Percentiles rank a stretch among this genome's conserved stretches.
Conservation (phyloP, 768 basidiomycete genomes). For the Trametes maxima region DNA sequence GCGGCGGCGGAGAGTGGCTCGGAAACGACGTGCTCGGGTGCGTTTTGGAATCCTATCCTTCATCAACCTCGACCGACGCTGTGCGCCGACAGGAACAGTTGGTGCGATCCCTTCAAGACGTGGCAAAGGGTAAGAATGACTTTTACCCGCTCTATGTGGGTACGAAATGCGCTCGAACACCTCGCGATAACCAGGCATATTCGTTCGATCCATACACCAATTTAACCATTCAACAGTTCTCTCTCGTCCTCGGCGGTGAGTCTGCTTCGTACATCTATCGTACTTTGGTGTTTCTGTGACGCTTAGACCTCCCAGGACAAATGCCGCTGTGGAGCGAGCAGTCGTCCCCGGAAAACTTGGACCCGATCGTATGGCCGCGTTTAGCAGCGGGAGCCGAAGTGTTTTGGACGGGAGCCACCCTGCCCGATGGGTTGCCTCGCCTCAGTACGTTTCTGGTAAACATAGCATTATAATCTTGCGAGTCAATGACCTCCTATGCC, state of each 20-base stretch:
- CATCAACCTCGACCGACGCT: background rate
- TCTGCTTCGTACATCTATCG: slow-evolving; percentile 55
- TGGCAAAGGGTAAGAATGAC: slow-evolving; percentile 64
- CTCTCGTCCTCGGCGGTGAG: slow-evolving; percentile 68
- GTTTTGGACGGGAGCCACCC: slow-evolving; percentile 65
- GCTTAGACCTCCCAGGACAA: slow-evolving; percentile 36
- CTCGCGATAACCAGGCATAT: slow-evolving; percentile 45
- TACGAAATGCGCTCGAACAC: background rate
- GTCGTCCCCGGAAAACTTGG: slow-evolving; percentile 64
- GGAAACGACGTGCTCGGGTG: slow-evolving; percentile 45
- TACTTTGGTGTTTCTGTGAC: slow-evolving; percentile 37
- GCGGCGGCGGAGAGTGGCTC: slow-evolving; percentile 73
- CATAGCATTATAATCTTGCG: slow-evolving; percentile 19
- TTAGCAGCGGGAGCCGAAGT: slow-evolving; percentile 72
- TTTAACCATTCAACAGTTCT: slow-evolving; percentile 46
- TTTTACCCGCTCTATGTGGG: slow-evolving; percentile 1
- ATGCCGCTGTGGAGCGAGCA: slow-evolving; percentile 78
- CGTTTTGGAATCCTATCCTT: background rate
- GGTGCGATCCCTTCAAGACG: slow-evolving; percentile 81
- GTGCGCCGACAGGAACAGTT: slow-evolving; percentile 50
- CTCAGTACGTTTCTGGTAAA: slow-evolving; percentile 17
- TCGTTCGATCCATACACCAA: slow-evolving; percentile 72
- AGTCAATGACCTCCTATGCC: background rate
- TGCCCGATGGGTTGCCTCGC: slow-evolving; percentile 37
- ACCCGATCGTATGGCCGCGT: slow-evolving; percentile 71